Base-by-base conservation (phyloP, 2,329 filamentous ascomycete species). In the Pseudogymnoascus pannorum region DNA sequence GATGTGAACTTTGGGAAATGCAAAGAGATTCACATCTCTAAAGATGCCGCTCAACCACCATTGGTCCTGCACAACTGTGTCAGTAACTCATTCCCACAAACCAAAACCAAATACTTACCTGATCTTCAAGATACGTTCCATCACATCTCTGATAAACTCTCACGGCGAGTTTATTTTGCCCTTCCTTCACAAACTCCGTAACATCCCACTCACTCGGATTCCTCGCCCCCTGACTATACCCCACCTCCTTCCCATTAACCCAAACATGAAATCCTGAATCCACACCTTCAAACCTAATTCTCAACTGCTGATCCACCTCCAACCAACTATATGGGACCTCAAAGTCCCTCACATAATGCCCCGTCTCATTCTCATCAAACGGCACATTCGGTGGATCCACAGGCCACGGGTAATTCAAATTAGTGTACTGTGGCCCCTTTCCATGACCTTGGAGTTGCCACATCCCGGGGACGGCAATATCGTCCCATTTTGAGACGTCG, bases 151-250 rank as follows among this genome's bases (percentile, higher is more conserved):
- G 80, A 64, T 84, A 83, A 0, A 84, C 81, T 33, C 77, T 75
- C 2, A 84, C 80, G 2, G 76, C 75, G 6, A 85, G 44, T 8
- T 70, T 74, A 64, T 80, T 81, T 58, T 73, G 70, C 7, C 69
- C 71, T 31, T 35, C 26, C 16, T 74, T 68, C 2, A 83, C 68
- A 18, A 75, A 66, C 0, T 70, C 65, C 0, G 80, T 80, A n/a
- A 85, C 74, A 62, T 85, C 82, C 64, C 84, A 85, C 63, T 85
- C 82, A 4, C 79, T 76, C 1, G 82, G 78, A 65, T 84, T 84
- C 26, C 82, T 74, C 31, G 78, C 79, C 14, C 81, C 82, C 66
- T 85, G 82, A 24, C 77, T 79, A 67, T 84, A 85, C 7, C 82
- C 82, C 11, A 84, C 74, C 62, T 79, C 73, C 57, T 75, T 73